Evolutionary conservation across 1,284 basidiomycete species (phyloP).

Genomic region (Clitocybe nebularis): DNA sequence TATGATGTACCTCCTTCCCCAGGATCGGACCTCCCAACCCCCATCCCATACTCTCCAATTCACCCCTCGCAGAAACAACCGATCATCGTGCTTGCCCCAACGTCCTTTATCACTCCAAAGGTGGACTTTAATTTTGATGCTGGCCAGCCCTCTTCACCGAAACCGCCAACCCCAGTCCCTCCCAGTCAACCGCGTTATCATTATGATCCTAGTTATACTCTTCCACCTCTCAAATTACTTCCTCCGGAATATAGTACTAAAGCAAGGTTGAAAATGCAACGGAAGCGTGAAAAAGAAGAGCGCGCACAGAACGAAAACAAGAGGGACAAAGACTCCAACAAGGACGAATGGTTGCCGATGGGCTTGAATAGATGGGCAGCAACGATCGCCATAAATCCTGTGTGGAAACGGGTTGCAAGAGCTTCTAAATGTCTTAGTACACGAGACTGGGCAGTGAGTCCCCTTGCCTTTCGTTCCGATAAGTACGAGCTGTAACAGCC

Average conservation of each 20-base stretch:
- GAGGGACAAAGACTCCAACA: constrained; percentile 28
- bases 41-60: not conserved
- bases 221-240: constrained; percentile 60
- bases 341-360: constrained; percentile 62
- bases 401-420: constrained; percentile 61
- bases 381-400: constrained; percentile 65
- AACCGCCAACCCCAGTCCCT: constrained; percentile 9
- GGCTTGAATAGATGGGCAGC: constrained; percentile 74
- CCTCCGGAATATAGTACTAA: constrained; percentile 63
- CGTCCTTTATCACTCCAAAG: constrained; percentile 12
- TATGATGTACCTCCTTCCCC: not conserved
- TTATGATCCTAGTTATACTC: constrained; percentile 46
- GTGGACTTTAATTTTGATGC: constrained; percentile 14
- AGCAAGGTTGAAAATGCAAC: constrained; percentile 50
- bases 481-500: too few relatives aligned
- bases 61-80: constrained; percentile 11
- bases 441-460: constrained; percentile 73
- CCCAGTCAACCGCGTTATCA: constrained; percentile 32
- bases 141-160: constrained; percentile 1
- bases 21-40: not conserved
- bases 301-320: constrained; percentile 35
- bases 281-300: constrained; percentile 58
- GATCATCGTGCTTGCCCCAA: constrained; percentile 25
- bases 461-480: constrained; percentile 5
- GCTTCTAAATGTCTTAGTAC: constrained; percentile 74